phyloP scores from a whole-genome alignment of 345 rosid species.

The Brassica nigra region DNA sequence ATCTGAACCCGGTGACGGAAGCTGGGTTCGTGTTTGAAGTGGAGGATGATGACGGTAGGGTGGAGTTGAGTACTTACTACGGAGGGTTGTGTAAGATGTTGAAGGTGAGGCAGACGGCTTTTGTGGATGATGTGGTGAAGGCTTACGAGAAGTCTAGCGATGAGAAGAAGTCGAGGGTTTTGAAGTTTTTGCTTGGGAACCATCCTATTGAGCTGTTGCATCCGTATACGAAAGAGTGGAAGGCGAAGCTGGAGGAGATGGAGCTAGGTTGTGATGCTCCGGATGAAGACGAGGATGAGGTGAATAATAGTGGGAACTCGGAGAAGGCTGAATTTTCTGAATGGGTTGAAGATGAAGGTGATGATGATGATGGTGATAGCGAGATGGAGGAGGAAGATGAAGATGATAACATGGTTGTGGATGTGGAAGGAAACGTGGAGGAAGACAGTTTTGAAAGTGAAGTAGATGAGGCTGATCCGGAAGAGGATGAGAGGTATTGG shows the following conservation, averaged over 20 bases:
- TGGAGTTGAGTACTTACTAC: conserved; percentile 67
- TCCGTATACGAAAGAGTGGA: conserved; percentile 93
- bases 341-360: conserved; percentile 67
- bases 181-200: conserved; percentile 73
- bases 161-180: conserved; percentile 67
- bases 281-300: conserved; percentile 63
- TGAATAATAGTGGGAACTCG: conserved; percentile 22
- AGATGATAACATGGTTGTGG: conserved; percentile 45
- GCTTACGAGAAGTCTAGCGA: conserved; percentile 78
- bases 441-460: conserved; percentile 45
- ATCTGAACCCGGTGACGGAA: conserved; percentile 75
- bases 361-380: conserved; percentile 12
- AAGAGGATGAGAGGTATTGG: conserved; percentile 64
- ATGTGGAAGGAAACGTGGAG: conserved; percentile 46
- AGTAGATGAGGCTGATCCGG: conserved; percentile 47
- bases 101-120: conserved; percentile 75
- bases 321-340: conserved; percentile 52
- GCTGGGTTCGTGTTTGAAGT: conserved; percentile 57
- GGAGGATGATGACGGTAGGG: conserved; percentile 64
- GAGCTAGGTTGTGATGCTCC: conserved; percentile 98
- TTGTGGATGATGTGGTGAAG: conserved; percentile 93
- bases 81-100: conserved; percentile 90
- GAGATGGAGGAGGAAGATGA: conserved; percentile 41
- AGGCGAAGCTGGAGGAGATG: conserved; percentile 89
- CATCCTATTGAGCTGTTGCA: conserved; percentile 80